Percentiles rank a stretch among this genome's conserved stretches.
These are phyloP conservation scores for Phaeotremella skinneri DNA, from an alignment of 768 basidiomycete species.

Conservation along the genomic window DNA sequence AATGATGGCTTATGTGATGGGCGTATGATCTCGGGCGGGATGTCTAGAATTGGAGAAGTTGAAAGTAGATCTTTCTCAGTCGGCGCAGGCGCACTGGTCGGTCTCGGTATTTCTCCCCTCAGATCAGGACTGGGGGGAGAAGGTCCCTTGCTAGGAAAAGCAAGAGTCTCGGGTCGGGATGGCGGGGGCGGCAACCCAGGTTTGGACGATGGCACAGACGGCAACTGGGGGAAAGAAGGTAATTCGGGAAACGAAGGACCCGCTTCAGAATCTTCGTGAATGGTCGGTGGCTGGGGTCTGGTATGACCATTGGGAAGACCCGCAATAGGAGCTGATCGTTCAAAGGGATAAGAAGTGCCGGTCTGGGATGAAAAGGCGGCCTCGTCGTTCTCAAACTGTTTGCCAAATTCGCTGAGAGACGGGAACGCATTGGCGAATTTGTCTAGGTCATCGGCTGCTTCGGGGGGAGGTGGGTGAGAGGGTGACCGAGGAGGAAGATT, in stretches of 20 bases:
- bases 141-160: constrained; percentile 9
- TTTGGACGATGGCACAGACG: constrained; percentile 33
- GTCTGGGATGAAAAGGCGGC: not conserved
- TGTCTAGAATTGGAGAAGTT: constrained; percentile 11
- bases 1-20: constrained; percentile 1
- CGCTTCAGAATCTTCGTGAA: constrained; percentile 13
- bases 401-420: constrained; percentile 47
- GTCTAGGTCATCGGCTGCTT: constrained; percentile 24
- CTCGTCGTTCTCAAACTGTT: constrained; percentile 28
- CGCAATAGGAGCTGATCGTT: constrained; percentile 5
- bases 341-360: not conserved
- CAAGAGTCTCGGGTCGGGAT: constrained; percentile 14
- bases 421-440: constrained; percentile 49
- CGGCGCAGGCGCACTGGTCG: constrained; percentile 11
- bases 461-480: constrained; percentile 2
- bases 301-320: constrained; percentile 16
- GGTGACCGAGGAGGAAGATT: constrained; percentile 10
- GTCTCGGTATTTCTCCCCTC: constrained; percentile 15
- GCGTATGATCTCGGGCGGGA: constrained; percentile 3
- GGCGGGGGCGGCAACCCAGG: constrained; percentile 36
- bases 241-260: constrained; percentile 33
- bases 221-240: constrained; percentile 28
- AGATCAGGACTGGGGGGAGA: constrained; percentile 21
- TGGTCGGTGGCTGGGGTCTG: constrained; percentile 12
- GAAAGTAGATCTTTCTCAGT: not conserved